phyloP scores from a whole-genome alignment of 495 filamentous ascomycete species.

The Aspergillus mulundensis region DNA sequence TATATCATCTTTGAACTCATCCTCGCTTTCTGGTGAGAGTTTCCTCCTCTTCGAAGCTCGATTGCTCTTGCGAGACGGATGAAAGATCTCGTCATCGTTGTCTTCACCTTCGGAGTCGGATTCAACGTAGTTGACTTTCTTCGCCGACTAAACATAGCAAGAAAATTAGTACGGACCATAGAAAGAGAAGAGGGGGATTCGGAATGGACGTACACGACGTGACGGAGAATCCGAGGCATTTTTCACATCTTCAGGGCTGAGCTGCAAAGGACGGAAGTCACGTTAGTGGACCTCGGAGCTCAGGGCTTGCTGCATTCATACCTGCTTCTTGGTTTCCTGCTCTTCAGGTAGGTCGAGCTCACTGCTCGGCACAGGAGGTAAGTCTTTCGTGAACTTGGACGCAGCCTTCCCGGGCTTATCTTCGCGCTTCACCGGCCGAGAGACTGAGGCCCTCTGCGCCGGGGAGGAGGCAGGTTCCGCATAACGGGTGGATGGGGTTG shows the following conservation, averaged over 20 bases:
- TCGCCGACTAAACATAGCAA: constrained; percentile 36
- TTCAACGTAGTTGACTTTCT: constrained; percentile 44
- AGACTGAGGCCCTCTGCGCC: constrained; percentile 37
- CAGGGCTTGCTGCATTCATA: constrained; percentile 3
- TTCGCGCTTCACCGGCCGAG: constrained; percentile 25
- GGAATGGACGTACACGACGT: constrained; percentile 33
- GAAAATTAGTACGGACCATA: background rate
- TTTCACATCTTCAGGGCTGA: constrained; percentile 16
- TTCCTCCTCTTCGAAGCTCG: constrained; percentile 50
- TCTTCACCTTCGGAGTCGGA: constrained; percentile 53
- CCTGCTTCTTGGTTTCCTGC: constrained; percentile 24
- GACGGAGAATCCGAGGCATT: constrained; percentile 39
- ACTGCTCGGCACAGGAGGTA: constrained; percentile 80
- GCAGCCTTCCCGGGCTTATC: constrained; percentile 31
- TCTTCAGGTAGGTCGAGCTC: constrained; percentile 49
- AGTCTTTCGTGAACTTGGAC: constrained; percentile 41
- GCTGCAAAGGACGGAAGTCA: background rate
- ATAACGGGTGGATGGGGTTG: constrained; percentile 34
- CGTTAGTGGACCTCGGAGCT: constrained; percentile 3
- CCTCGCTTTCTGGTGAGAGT: constrained; percentile 52
- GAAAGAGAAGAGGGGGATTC: background rate
- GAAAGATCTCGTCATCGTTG: constrained; percentile 51
- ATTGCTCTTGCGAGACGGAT: constrained; percentile 35
- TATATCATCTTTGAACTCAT: constrained; percentile 62
- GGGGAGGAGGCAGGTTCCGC: constrained; percentile 40